phyloP scores from a whole-genome alignment of 2,329 filamentous ascomycete genomes.

The Raffaelea albimanens region DNA sequence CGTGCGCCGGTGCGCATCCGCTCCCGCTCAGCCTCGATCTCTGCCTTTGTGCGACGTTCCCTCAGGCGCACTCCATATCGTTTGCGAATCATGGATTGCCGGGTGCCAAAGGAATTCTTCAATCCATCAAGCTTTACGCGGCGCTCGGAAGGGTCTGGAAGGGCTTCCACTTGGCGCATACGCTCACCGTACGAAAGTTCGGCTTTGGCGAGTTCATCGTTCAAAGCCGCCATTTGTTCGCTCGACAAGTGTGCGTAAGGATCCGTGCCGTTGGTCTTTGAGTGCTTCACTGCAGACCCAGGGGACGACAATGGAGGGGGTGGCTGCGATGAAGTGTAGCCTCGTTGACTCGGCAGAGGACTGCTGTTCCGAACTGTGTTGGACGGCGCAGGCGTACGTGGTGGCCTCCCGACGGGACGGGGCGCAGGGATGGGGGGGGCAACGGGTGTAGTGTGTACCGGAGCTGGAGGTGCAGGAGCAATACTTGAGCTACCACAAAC shows the following conservation, averaged over 20 bases:
- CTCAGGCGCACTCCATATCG: conserved; percentile 47
- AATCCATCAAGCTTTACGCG: conserved; percentile 28
- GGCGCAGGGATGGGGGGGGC: too few species aligned
- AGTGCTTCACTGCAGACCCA: neutral
- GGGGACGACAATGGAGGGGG: neutral
- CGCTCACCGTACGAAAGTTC: conserved; percentile 29
- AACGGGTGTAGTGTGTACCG: too few species aligned
- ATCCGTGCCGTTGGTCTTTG: conserved; percentile 14
- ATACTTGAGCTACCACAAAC: too few species aligned
- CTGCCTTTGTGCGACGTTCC: conserved; percentile 34
- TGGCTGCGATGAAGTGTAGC: neutral
- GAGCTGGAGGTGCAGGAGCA: too few species aligned
- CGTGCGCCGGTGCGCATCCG: conserved; percentile 22
- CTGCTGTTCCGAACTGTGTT: neutral
- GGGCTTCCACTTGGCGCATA: conserved; percentile 31
- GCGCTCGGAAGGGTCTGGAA: conserved; percentile 24
- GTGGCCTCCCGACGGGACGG: too few species aligned
- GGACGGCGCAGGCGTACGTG: too few species aligned
- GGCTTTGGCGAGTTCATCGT: conserved; percentile 26
- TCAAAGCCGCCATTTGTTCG: conserved; percentile 19
- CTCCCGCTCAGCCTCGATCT: conserved; percentile 34
- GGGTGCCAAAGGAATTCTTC: conserved; percentile 44
- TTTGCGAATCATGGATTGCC: conserved; percentile 47
- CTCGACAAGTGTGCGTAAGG: conserved; percentile 35
- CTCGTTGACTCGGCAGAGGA: neutral